A percentile compares a stretch with the other conserved stretches of the same genome.
Conservation (phyloP, 352 stramenopile genomes). For the Globisporangium emineosum region DNA sequence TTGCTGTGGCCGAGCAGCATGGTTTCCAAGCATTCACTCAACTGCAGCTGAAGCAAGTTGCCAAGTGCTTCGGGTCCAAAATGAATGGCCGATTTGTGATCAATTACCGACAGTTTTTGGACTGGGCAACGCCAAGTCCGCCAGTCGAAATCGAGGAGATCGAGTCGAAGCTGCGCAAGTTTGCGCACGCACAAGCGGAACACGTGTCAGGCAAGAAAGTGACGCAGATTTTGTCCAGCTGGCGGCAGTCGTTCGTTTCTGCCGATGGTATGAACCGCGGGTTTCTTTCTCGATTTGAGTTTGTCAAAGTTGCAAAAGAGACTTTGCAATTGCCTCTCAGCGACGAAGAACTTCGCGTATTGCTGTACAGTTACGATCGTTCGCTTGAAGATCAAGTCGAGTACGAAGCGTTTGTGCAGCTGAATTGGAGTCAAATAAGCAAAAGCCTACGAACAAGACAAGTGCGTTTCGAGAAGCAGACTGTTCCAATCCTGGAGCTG, state of each 20-base stretch:
- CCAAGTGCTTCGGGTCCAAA: constrained; percentile 53
- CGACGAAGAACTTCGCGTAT: constrained; percentile 42
- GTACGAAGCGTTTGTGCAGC: constrained; percentile 42
- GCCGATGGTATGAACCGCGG: constrained; percentile 22
- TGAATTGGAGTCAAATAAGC: constrained; percentile 50
- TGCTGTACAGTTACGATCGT: constrained; percentile 59
- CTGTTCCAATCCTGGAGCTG: constrained; percentile 6
- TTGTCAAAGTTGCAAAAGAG: constrained; percentile 35
- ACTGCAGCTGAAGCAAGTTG: constrained; percentile 38
- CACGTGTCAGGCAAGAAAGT: constrained; percentile 29
- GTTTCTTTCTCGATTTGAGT: constrained; percentile 31
- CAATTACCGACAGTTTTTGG: constrained; percentile 64
- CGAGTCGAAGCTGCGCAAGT: constrained; percentile 49
- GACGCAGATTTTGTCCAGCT: constrained; percentile 34
- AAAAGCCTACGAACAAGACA: constrained; percentile 19
- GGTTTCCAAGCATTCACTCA: constrained; percentile 51
- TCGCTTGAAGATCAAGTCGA: constrained; percentile 50
- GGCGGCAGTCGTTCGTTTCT: constrained; percentile 37
- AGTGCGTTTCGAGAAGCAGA: constrained; percentile 18
- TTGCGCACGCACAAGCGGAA: constrained; percentile 32
- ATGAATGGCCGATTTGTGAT: constrained; percentile 44
- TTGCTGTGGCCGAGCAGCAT: constrained; percentile 26
- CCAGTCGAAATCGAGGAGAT: constrained; percentile 36
- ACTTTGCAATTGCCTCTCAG: constrained; percentile 38
- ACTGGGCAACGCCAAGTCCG: constrained; percentile 54